Base-by-base conservation (phyloP, 2,329 filamentous ascomycete genomes). In the Dactylellina drechsleri region DNA sequence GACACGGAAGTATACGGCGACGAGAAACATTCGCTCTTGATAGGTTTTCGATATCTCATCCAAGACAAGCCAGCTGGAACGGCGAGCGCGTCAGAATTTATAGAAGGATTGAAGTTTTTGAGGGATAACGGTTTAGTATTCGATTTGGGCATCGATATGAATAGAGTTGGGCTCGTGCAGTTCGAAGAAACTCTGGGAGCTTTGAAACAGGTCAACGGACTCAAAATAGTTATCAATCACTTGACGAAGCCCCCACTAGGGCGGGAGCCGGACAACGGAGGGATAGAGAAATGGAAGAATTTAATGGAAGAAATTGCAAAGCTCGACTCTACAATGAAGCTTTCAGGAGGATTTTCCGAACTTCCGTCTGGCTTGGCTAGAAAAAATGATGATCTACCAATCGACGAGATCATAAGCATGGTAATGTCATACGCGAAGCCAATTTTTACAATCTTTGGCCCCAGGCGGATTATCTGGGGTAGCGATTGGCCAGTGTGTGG, bases 401-500 rank as follows among this genome's bases (percentile, higher is more conserved):
- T 57, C 15, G 40, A 54, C 40, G 52, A 65, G 26, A 53, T 75
- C 40, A 41, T 59, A 10, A 20, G 50, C 18, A 64, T 75, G 64
- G 58, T 65, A 1, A 13, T 56, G 13, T 47, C 67, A 5, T 75
- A 75, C 20, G 71, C 58, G 15, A 28, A 89, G 74, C 87, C 90
- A 61, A 83, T 93, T 0, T 87, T 96, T 61, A 86, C 88, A 28
- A 86, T 86, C 0, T 97, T 97, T 80, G 89, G 91, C 0, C 83
- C 90, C 0, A 81, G 84, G 20, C 86, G 92, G 77, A 86, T 95
- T 80, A 93, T 98, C 90, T 97, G 95, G 82, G 93, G 90, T 23
- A 93, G 91, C 77, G 93, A 97, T 82, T 98, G 94, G 94, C 93
- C 94, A 1, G 90, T 97, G 0, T 96, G 92, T 83, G 93, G 92